Base-by-base conservation (phyloP, 1,284 basidiomycete genomes). In the Thelephora terrestris region DNA sequence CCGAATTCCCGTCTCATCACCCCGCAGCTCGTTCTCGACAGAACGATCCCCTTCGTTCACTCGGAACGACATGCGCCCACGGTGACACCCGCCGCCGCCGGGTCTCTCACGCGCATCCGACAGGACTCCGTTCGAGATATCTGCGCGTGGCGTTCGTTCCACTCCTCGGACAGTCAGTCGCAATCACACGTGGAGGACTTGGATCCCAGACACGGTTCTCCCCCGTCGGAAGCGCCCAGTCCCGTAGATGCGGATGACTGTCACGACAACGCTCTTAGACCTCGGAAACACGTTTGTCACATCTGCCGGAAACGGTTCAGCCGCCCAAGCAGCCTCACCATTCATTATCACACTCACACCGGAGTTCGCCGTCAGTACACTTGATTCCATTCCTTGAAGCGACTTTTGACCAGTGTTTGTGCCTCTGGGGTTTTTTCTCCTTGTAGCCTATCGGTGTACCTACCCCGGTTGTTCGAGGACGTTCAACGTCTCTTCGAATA, bases 401-500 rank as follows among this genome's bases (percentile, higher is more conserved):
- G 12, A 34, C 35, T 18, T 25, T 48, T 34, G 16, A 27, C 40
- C 17, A 24, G 10, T 25, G 25, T 48, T 54, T 37, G 49, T 42
- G 21, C 46, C 9, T 24, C 34, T 49, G 20, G 50, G 29, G 29
- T 3, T 14, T 42, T 43, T 32, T 20, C 34, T 38, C 52, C 46
- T 39, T 44, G 48, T 59, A 87, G 85, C 85, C 9, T 86, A 81
- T 64, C 68, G 74, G 34, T 88, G 85, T 54, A 81, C 81, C 1
- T 80, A 71, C 67, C 81, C 79, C 4, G 74, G 77, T n/a, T 88
- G 85, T 57, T 81, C 79, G 25, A 73, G 83, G 21, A 73, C 76
- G 50, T 88, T 88, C 64, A 86, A 85, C 53, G 85, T 87, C 49
- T 85, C 85, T 58, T 85, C 81, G 0, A 88, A 88, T 61, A 86